These are phyloP conservation scores for Thielaviopsis euricoi DNA, from an alignment of 2,329 filamentous ascomycete genomes.

Conservation along the genomic window DNA sequence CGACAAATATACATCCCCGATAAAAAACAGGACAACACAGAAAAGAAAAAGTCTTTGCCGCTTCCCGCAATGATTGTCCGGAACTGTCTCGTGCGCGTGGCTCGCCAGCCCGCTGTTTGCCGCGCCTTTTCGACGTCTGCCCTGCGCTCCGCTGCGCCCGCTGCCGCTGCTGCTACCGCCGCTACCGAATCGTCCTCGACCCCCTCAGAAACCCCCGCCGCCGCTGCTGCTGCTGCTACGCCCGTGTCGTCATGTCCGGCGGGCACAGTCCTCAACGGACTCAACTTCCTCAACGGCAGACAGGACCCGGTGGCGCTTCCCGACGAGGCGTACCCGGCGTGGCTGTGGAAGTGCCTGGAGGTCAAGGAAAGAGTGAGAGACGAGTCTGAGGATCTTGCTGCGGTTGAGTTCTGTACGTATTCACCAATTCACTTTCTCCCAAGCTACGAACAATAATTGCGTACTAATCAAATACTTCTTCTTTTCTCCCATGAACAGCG, in stretches of 20 bases:
- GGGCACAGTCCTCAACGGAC: constrained; percentile 53
- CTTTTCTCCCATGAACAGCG: constrained; percentile 30
- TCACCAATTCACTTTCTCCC: neutral
- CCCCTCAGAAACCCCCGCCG: constrained; percentile 14
- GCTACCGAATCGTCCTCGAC: neutral
- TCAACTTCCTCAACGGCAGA: constrained; percentile 63
- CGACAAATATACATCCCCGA: too few relatives aligned
- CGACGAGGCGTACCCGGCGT: constrained; percentile 63
- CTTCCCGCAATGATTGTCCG: constrained; percentile 14
- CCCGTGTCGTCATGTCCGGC: constrained; percentile 35
- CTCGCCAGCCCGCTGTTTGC: constrained; percentile 3
- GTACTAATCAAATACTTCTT: too few relatives aligned
- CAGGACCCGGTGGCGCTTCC: constrained; percentile 56
- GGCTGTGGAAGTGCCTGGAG: constrained; percentile 62
- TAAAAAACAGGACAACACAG: too few relatives aligned
- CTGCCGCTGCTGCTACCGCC: neutral
- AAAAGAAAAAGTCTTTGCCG: too few relatives aligned
- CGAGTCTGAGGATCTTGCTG: constrained; percentile 36
- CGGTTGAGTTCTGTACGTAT: constrained; percentile 64
- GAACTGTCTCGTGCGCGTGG: constrained; percentile 7
- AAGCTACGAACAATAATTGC: too few relatives aligned
- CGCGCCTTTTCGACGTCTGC: constrained; percentile 6
- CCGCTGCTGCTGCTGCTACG: constrained; percentile 3
- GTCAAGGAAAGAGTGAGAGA: constrained; percentile 36
- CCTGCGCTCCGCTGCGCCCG: neutral